Percentiles rank a stretch among this genome's conserved stretches.
Conservation (phyloP, 1,284 basidiomycete genomes). For the Fistulina hepatica region DNA sequence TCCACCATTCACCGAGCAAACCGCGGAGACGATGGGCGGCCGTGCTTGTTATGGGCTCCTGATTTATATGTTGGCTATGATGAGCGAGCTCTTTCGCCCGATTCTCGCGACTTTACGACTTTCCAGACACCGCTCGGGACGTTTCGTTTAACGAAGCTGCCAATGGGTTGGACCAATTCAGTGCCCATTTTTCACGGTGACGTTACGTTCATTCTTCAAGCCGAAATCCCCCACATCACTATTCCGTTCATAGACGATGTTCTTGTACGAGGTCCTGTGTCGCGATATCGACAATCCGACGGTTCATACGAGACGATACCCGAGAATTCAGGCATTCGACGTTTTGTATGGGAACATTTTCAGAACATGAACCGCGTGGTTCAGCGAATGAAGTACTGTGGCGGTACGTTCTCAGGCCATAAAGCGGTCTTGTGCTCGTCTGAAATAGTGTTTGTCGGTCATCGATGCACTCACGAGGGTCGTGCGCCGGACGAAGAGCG, state of each 20-base stretch:
- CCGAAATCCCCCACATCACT: slow-evolving; percentile 17
- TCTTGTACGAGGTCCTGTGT: slow-evolving; percentile 14
- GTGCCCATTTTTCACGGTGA: slow-evolving; percentile 22
- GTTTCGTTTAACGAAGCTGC: slow-evolving; percentile 17
- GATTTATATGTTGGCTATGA: slow-evolving; percentile 21
- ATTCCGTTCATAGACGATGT: slow-evolving; percentile 22
- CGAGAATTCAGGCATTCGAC: slow-evolving; percentile 14
- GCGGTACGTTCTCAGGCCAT: slow-evolving; percentile 17
- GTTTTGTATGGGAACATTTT: slow-evolving; percentile 20
- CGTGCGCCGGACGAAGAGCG: slow-evolving; percentile 15
- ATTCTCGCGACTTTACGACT: slow-evolving; percentile 19
- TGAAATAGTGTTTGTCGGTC: slow-evolving; percentile 17
- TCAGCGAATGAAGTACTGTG: slow-evolving; percentile 6
- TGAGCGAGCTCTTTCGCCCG: slow-evolving; percentile 13
- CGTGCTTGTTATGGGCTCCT: slow-evolving; percentile 15
- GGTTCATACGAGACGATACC: slow-evolving; percentile 11
- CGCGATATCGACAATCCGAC: slow-evolving; percentile 13
- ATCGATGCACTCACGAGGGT: slow-evolving; percentile 19
- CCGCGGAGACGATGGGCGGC: slow-evolving; percentile 14
- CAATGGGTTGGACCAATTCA: slow-evolving; percentile 25
- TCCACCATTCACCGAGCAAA: background rate
- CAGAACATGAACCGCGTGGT: slow-evolving; percentile 7
- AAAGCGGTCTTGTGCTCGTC: slow-evolving; percentile 18
- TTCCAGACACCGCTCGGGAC: slow-evolving; percentile 21
- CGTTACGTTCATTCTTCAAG: slow-evolving; percentile 19